Evolutionary conservation across 768 basidiomycete genomes (phyloP), one percentile per base, ranked within the genome.

Genomic region (Serpula lacrymans): DNA sequence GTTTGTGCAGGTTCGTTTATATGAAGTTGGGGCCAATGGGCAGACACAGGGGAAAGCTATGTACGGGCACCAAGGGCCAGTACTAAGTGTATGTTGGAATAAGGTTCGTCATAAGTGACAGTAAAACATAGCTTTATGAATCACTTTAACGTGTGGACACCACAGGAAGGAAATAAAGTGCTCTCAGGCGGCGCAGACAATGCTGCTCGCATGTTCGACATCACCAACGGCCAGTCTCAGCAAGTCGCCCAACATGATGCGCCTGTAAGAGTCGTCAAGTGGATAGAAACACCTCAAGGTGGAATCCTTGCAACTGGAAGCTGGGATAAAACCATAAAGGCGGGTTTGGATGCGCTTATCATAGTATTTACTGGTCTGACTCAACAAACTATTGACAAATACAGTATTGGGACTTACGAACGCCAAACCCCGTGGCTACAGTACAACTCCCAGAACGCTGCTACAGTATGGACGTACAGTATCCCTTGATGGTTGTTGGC

Each of bases 271-370:
- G 81, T 78, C 43, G 82, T 91, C 27, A 75, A 80, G 39, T 93
- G 85, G 80, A 71, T 91, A 38, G 86, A 93, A 46, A 76, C 83
- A 5, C 81, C 80, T 16, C 77, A 76, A 46, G 76, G 77, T 25
- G 79, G 88, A 11, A 80, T 94, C 47, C 70, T 94, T 14, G 89
- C 84, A 10, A 97, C 95, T 1, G 96, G 93, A 8, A 92, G 91
- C 39, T 99, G 96, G 96, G 95, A 99, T 63, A 95, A 95, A 67
- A 95, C 90, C 2, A 65, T 98, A 58, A 95, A 93, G 74, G 94
- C 93, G 49, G 3, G 45, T 48, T 18, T 46, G 26, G 26, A 21
- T 39, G 28, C 35, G 39, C 1, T 34, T 31, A 36, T 44, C 23
- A 23, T 37, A n/a, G 18, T 24, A 28, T 34, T 20, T 22, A 29